A percentile compares a stretch with the other conserved stretches of the same genome.
Evolutionary conservation across 2,329 filamentous ascomycete genomes (phyloP).

Genomic region (Pyricularia sp.): DNA sequence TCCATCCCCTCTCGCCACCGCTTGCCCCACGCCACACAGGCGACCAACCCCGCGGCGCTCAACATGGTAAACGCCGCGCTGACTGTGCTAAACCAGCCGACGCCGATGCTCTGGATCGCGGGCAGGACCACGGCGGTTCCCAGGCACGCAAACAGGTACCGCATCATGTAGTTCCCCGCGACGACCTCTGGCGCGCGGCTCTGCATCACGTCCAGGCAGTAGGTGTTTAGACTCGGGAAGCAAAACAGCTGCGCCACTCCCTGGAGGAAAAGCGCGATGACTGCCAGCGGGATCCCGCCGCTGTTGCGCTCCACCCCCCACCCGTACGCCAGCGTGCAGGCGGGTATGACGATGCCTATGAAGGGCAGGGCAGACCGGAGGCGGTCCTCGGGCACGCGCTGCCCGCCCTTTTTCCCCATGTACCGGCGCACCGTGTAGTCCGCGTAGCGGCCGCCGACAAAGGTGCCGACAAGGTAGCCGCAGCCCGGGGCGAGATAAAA

Average conservation of each 20-base stretch:
- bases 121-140: constrained; percentile 66
- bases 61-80: constrained; percentile 45
- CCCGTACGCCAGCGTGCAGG: constrained; percentile 60
- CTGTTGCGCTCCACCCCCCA: constrained; percentile 35
- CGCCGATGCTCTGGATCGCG: constrained; percentile 62
- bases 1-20: constrained; percentile 46
- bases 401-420: constrained; percentile 41
- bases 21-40: constrained; percentile 38
- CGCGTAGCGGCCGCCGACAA: constrained; percentile 60
- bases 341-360: constrained; percentile 50
- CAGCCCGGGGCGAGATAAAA: constrained; percentile 63
- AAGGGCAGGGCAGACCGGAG: constrained; percentile 52
- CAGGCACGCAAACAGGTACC: constrained; percentile 65
- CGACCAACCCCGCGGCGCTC: constrained; percentile 33
- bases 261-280: constrained; percentile 59
- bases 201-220: constrained; percentile 77
- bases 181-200: constrained; percentile 62
- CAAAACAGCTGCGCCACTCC: constrained; percentile 61
- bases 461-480: constrained; percentile 57
- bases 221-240: constrained; percentile 61
- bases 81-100: constrained; percentile 75
- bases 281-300: constrained; percentile 40
- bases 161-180: constrained; percentile 69
- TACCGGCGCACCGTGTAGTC: constrained; percentile 55
- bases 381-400: constrained; percentile 60